Base-by-base conservation (phyloP, 371 early-diverging fungal species). In the Blastocladiella emersonii region DNA sequence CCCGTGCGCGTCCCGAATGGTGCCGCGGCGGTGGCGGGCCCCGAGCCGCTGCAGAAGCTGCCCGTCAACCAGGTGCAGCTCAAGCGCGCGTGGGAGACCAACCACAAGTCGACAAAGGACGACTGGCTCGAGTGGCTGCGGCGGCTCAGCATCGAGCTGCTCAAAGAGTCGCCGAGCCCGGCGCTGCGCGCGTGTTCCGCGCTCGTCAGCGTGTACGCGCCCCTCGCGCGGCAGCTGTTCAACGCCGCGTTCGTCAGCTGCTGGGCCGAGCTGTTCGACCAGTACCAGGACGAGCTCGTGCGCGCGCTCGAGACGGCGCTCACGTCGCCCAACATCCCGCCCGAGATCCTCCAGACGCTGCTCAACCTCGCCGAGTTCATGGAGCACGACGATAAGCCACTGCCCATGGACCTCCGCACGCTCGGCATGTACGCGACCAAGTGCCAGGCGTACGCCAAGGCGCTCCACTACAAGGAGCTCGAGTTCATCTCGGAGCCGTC, bases 61-160 rank as follows among this genome's bases (percentile, higher is more conserved):
- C 86, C 90, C 3, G 88, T 97, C 25, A 93, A 95, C 71, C 93
- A 91, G 51, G 78, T 78, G 57, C 83, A 87, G 64, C 78, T 98
- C 59, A 90, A 90, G 63, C 88, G 88, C 61, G 89, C 93, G 1
- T 97, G 96, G 95, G 92, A 92, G 59, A 86, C 90, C 2, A 86
- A 89, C 3, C 93, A 92, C 69, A 73, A 91, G 63, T 86, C 90
- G 2, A 90, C 93, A 1, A 88, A 86, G 65, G 95, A 95, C 65
- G 97, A 95, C 71, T 98, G 98, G 98, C 74, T 81, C 61, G 93
- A 93, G 68, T 98, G 98, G 98, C 88, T 97, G 60, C 78, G 90
- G 49, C 76, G 89, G 34, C 80, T 98, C 63, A 87, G 89, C 64
- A 85, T 92, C 15, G 96, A 96, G 67, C 77, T 98, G 63, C 73